These are phyloP conservation scores for Cladobotryum protrusum DNA, from an alignment of 2,329 filamentous ascomycete species.

Conservation along the genomic window DNA sequence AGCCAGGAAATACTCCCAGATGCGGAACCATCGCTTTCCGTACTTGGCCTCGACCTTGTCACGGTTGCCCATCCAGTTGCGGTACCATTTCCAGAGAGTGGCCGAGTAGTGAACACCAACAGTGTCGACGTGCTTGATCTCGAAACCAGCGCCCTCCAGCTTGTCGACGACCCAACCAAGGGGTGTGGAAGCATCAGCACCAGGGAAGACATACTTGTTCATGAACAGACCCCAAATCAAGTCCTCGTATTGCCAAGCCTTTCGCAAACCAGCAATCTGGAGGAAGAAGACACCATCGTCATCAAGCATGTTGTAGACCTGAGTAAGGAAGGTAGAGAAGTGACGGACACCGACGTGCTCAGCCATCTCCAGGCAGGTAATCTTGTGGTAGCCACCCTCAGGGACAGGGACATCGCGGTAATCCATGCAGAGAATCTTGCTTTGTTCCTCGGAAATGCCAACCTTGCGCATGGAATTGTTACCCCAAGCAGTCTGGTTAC, in stretches of 20 bases:
- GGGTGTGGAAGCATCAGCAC: constrained; percentile 90
- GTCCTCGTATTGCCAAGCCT: constrained; percentile 96
- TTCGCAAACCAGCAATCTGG: constrained; percentile 89
- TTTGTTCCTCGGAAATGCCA: constrained; percentile 80
- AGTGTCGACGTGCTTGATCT: constrained; percentile 88
- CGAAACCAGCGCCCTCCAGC: constrained; percentile 64
- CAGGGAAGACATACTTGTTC: constrained; percentile 99
- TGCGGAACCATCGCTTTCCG: constrained; percentile 90
- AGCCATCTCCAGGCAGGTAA: constrained; percentile 96
- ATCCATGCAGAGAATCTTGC: constrained; percentile 89
- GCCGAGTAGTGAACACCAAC: constrained; percentile 96
- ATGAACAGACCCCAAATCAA: constrained; percentile 98
- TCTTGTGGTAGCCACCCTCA: constrained; percentile 71
- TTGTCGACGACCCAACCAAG: constrained; percentile 80
- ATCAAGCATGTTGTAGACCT: constrained; percentile 92
- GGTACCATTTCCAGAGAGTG: constrained; percentile 96
- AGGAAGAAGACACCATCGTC: constrained; percentile 96
- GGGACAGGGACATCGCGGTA: constrained; percentile 89
- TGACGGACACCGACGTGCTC: constrained; percentile 96
- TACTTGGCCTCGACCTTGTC: constrained; percentile 95
- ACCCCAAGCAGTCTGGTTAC: constrained; percentile 96
- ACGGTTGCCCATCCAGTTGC: constrained; percentile 93
- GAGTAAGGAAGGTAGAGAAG: constrained; percentile 71
- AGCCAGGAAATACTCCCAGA: constrained; percentile 90
- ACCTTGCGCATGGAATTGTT: constrained; percentile 80